Evolutionary conservation across 1,284 basidiomycete species (phyloP).

Genomic region (Paramarasmius palmivorus): DNA sequence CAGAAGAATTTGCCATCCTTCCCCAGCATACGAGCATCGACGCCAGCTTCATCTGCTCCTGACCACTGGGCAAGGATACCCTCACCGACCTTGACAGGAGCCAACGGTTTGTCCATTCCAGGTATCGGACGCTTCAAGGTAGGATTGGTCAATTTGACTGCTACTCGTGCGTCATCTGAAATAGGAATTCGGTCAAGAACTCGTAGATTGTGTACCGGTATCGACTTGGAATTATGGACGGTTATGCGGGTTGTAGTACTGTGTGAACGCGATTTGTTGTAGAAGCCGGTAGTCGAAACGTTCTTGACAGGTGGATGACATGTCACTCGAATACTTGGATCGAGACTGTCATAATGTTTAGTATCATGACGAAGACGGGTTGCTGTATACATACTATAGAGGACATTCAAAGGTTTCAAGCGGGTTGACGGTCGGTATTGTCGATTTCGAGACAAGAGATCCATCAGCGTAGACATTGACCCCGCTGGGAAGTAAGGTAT

Average conservation of each 20-base stretch:
- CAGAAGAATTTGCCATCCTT: conserved; percentile 33
- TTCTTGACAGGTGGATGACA: neutral
- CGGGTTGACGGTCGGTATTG: neutral
- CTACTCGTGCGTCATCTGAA: conserved; percentile 32
- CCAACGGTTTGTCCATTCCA: neutral
- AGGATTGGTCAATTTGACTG: conserved; percentile 32
- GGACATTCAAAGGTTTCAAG: neutral
- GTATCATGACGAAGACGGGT: neutral
- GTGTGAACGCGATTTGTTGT: neutral
- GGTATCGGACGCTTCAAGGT: conserved; percentile 17
- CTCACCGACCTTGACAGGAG: conserved; percentile 23
- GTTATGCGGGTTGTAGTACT: conserved; percentile 7
- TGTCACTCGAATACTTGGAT: neutral
- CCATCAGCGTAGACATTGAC: neutral
- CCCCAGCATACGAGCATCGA: conserved; percentile 23
- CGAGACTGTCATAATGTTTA: neutral
- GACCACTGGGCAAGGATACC: conserved; percentile 32
- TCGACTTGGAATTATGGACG: conserved; percentile 9
- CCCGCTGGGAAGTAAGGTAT: neutral
- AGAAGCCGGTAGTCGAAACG: neutral
- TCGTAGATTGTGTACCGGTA: conserved; percentile 25
- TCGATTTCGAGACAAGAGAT: neutral
- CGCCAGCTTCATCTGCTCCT: conserved; percentile 27
- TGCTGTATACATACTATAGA: neutral
- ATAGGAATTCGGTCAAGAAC: conserved; percentile 36